Evolutionary conservation across 176 grass and related monocot species (phyloP), one percentile per base, ranked within the genome.

Genomic region (Carex kokanica): DNA sequence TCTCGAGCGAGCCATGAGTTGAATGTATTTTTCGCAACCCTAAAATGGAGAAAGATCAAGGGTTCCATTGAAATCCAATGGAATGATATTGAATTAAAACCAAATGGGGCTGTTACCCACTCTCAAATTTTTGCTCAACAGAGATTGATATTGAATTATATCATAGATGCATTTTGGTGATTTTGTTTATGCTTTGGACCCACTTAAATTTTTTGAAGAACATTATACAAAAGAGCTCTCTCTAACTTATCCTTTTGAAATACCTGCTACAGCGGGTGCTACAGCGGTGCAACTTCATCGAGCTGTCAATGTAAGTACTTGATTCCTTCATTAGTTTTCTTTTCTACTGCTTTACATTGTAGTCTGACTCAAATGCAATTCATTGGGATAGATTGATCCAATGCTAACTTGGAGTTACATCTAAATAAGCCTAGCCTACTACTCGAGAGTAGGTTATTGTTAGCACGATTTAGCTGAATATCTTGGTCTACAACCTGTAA

Each of bases 261-360:
- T 83, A 77, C 83, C 64, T 86, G 21, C 17, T 91, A 49, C 90
- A 94, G 95, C 84, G 47, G 90, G 92, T 88, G 88, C 95, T 64
- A 98, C 95, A 91, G 92, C 95, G 63, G 92, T 98, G 70, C 95
- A 98, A 88, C 89, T 98, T 87, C 88, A 92, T 81, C 91, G 89
- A 90, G 89, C 88, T 85, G 90, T 98, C 32, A 98, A 93, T 84
- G 92, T 98, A 93, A 82, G 60, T 43, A 45, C 12, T 18, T 54
- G 53, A 56, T 31, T 15, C 15, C 20, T 10, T 55, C 32, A 56
- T 53, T 55, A 54, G 2, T 77, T 31, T 31, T 12, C 7, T 9
- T 55, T 32, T 53, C 11, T 53, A 31, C 73, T 77, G 73, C 49
- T 77, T 55, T 55, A 31, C 49, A 75, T 75, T 75, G 15, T 75